Evolutionary conservation across 805 yeast genomes (phyloP).

Genomic region (Candida dajiaensis): DNA sequence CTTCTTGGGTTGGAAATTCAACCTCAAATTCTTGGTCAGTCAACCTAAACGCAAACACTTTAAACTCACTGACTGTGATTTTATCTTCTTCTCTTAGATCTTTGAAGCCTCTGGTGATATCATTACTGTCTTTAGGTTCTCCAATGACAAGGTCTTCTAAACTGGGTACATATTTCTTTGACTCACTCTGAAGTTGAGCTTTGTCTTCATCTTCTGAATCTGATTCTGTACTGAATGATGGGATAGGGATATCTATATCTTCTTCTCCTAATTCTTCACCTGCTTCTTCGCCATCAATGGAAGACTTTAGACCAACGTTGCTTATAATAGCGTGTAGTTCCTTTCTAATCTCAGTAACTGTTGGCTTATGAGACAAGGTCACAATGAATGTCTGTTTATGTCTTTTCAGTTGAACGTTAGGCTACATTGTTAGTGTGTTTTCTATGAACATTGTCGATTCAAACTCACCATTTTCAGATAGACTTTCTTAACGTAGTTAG

Average conservation of each 20-base stretch:
- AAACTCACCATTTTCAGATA: slow-evolving; percentile 5
- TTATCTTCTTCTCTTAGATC: slow-evolving; percentile 10
- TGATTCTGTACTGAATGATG: slow-evolving; percentile 27
- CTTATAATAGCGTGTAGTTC: slow-evolving; percentile 35
- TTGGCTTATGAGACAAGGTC: slow-evolving; percentile 18
- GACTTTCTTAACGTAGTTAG: too few relatives aligned
- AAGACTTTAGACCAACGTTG: slow-evolving; percentile 31
- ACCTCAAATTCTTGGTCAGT: slow-evolving; percentile 17
- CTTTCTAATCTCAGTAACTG: slow-evolving; percentile 23
- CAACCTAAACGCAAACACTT: slow-evolving; percentile 16
- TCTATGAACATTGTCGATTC: too few relatives aligned
- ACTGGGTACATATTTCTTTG: slow-evolving; percentile 9
- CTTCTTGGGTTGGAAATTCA: slow-evolving; percentile 12
- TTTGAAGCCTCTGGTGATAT: slow-evolving; percentile 14
- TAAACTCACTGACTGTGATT: slow-evolving; percentile 11
- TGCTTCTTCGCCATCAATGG: slow-evolving; percentile 13
- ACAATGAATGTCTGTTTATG: slow-evolving; percentile 30
- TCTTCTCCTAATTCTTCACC: too few relatives aligned
- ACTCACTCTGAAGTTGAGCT: background rate
- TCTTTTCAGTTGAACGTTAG: slow-evolving; percentile 26
- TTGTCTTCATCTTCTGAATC: slow-evolving; percentile 27
- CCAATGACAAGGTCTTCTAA: slow-evolving; percentile 14
- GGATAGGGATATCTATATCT: slow-evolving; percentile 33
- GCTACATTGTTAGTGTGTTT: background rate
- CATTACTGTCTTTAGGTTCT: slow-evolving; percentile 14